Evolutionary conservation across 345 rosid species (phyloP).

Genomic region (Melaleuca alternifolia): DNA sequence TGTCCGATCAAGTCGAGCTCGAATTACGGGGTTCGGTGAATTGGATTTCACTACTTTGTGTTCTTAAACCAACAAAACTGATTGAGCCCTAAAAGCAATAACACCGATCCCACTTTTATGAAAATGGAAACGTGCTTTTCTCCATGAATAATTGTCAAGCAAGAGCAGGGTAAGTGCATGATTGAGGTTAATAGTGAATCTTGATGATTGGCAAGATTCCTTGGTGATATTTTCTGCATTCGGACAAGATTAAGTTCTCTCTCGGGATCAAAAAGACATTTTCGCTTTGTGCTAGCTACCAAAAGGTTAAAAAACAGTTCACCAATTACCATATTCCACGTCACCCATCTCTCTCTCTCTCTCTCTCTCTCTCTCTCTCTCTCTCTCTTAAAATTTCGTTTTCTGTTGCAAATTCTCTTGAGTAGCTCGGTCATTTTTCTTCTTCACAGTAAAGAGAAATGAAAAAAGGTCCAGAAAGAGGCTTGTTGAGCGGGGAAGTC

Average conservation of each 20-base stretch:
- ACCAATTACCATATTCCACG: neutral
- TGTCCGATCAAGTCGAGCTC: neutral
- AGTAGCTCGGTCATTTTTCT: neutral
- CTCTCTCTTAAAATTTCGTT: too few species aligned
- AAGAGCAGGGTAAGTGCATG: neutral
- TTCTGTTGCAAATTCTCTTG: neutral
- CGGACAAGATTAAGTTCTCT: neutral
- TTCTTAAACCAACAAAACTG: neutral
- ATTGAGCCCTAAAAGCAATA: neutral
- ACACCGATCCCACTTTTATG: neutral
- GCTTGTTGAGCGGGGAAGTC: neutral
- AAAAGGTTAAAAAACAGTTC: neutral
- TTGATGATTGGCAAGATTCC: neutral
- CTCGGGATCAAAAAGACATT: neutral
- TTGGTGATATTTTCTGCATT: neutral
- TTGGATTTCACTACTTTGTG: neutral
- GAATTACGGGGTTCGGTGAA: neutral
- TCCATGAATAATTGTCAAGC: neutral
- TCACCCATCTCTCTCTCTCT: neutral
- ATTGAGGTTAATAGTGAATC: neutral
- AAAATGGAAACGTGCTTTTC: neutral
- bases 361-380: too few species aligned
- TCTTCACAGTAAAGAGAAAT: neutral
- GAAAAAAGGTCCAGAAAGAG: neutral
- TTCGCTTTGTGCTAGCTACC: neutral